Evolutionary conservation across 2,329 filamentous ascomycete species (phyloP).

Genomic region (Phaeosphaeria sp.): DNA sequence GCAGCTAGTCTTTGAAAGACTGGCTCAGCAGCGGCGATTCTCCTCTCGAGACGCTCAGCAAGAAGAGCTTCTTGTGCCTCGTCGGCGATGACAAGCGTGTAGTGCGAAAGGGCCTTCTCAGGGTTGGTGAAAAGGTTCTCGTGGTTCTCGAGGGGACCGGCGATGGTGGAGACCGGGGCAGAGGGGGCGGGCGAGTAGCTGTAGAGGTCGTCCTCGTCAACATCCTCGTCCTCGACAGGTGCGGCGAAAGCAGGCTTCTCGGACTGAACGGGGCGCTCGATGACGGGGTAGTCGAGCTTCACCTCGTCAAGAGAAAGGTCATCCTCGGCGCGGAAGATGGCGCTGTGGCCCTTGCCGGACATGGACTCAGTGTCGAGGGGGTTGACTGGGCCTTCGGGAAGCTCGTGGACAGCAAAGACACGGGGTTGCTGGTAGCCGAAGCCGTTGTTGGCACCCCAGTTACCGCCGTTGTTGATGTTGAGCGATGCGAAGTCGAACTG

Average conservation of each 20-base stretch:
- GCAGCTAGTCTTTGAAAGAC: conserved; percentile 42
- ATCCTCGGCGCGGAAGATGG: conserved; percentile 42
- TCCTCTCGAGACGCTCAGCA: conserved; percentile 44
- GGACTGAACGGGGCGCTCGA: conserved; percentile 51
- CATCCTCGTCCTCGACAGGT: conserved; percentile 50
- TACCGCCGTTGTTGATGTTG: conserved; percentile 59
- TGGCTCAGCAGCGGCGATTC: conserved; percentile 44
- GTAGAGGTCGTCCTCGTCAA: conserved; percentile 64
- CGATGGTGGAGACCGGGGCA: conserved; percentile 49
- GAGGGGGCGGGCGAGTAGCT: conserved; percentile 50
- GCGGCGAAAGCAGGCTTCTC: conserved; percentile 20
- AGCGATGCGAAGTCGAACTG: conserved; percentile 77
- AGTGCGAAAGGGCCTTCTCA: conserved; percentile 69
- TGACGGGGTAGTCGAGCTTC: conserved; percentile 59
- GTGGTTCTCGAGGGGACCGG: conserved; percentile 32
- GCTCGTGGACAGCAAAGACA: conserved; percentile 76
- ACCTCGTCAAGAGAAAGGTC: conserved; percentile 51
- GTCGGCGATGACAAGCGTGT: conserved; percentile 69
- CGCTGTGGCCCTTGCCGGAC: conserved; percentile 69
- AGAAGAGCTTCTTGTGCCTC: conserved; percentile 49
- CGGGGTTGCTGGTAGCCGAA: conserved; percentile 64
- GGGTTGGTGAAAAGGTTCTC: conserved; percentile 57
- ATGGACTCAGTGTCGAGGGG: conserved; percentile 67
- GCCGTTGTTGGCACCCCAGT: conserved; percentile 60
- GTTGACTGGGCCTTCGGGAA: conserved; percentile 68